Conservation (phyloP, 129 eudicot genomes). For the Ambrosia trifida region DNA sequence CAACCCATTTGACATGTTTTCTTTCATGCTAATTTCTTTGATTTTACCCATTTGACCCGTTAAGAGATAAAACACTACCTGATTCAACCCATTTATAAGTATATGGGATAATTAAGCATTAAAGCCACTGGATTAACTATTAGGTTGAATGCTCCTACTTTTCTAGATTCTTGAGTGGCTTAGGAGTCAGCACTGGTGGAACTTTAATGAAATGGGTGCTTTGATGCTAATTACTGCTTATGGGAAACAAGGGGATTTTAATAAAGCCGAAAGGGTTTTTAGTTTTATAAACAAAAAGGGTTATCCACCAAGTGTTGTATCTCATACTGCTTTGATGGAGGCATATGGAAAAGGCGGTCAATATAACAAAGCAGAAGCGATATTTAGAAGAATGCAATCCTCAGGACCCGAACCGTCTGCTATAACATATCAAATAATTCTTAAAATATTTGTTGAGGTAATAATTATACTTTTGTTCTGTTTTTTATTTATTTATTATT, state of each 20-base stretch:
- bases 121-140: background rate
- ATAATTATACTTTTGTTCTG: background rate
- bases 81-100: background rate
- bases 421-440: conserved; percentile 84
- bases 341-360: conserved; percentile 95
- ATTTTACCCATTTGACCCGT: background rate
- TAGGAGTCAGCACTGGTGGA: conserved; percentile 95
- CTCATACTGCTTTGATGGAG: conserved; percentile 97
- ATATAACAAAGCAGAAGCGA: conserved; percentile 77
- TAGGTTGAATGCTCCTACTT: conserved; percentile 14
- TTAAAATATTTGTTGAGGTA: conserved; percentile 90
- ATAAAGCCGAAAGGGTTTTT: conserved; percentile 77
- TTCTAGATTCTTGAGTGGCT: conserved; percentile 92
- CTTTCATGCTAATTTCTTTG: background rate
- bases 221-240: conserved; percentile 93
- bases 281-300: conserved; percentile 76
- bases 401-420: conserved; percentile 98
- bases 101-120: background rate
- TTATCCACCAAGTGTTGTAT: conserved; percentile 73
- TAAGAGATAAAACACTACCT: background rate
- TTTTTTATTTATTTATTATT: background rate
- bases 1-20: background rate
- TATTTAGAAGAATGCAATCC: conserved; percentile 84
- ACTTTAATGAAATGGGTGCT: conserved; percentile 83
- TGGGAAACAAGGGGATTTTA: conserved; percentile 88